A percentile compares a stretch with the other conserved stretches of the same genome.
These are phyloP conservation scores for Ananas comosus DNA, from an alignment of 176 grass and related monocot genomes.

Conservation along the genomic window DNA sequence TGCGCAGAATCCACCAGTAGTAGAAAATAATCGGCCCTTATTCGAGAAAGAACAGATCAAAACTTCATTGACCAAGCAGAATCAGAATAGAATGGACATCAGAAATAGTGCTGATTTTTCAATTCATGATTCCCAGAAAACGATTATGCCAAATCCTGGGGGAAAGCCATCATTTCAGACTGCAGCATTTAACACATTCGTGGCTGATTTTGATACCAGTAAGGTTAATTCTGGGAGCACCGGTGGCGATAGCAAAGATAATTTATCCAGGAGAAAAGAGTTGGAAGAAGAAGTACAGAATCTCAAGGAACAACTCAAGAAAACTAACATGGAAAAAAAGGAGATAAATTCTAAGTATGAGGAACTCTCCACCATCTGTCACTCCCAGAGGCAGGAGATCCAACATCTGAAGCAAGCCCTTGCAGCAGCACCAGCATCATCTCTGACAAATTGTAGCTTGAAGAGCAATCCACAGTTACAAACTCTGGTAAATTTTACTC, in stretches of 20 bases:
- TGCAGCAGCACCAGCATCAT: slow-evolving; percentile 27
- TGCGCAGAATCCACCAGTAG: slow-evolving; percentile 31
- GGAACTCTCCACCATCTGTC: slow-evolving; percentile 68
- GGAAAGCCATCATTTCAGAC: slow-evolving; percentile 25
- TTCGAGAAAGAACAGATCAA: slow-evolving; percentile 48
- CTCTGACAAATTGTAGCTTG: slow-evolving; percentile 33
- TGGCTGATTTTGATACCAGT: slow-evolving; percentile 52
- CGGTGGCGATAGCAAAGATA: slow-evolving; percentile 13
- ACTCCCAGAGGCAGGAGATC: slow-evolving; percentile 63
- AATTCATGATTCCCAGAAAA: slow-evolving; percentile 30
- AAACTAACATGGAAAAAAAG: slow-evolving; percentile 50
- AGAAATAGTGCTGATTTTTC: slow-evolving; percentile 13
- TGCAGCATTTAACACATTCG: slow-evolving; percentile 44
- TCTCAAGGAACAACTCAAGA: slow-evolving; percentile 71
- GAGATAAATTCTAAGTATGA: slow-evolving; percentile 78
- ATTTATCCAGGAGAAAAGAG: slow-evolving; percentile 15
- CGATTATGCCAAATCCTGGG: slow-evolving; percentile 23
- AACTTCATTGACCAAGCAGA: slow-evolving; percentile 31
- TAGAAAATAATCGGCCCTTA: slow-evolving; percentile 31
- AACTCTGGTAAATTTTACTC: slow-evolving; percentile 32
- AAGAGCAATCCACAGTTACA: slow-evolving; percentile 16
- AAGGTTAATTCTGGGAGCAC: slow-evolving; percentile 29
- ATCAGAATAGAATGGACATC: slow-evolving; percentile 25
- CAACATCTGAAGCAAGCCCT: slow-evolving; percentile 61
- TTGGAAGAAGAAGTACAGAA: slow-evolving; percentile 48